Base-by-base conservation (phyloP, 2,329 filamentous ascomycete species). In the Cytospora piceae region DNA sequence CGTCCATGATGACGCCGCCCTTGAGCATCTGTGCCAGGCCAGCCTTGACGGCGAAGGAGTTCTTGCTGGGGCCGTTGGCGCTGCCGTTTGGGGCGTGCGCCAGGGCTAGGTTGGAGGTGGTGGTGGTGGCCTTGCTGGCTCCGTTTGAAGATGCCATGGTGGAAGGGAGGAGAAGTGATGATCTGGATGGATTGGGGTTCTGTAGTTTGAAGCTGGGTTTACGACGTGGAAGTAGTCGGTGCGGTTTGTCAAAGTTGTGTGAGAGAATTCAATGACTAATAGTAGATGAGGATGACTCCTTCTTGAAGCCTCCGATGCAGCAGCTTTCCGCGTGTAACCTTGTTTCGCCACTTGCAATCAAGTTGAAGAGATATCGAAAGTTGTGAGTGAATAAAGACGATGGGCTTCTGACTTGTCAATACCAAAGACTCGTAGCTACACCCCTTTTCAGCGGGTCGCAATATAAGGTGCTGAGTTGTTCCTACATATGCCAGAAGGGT, bases 1-100 rank as follows among this genome's bases (percentile, higher is more conserved):
- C 95, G 80, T 99, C 95, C 95, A 99, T 99, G 80, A 99, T 99
- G 71, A 99, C 95, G 74, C 95, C 95, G 77, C 95, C 95, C 85
- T 98, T 97, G 80, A 98, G 84, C 95, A 99, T 99, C 80, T 96
- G 91, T 29, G 95, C 95, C 70, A 99, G 84, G 67, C 94, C 95
- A 62, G 93, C 91, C 86, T 99, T 99, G 85, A 97, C 90, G 71
- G 89, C 89, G 79, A 97, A 96, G 78, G 87, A 84, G 70, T 79
- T 74, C 69, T 78, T 81, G 71, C 80, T 78, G 57, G 74, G 73
- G 71, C 64, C 37, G 32, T 66, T 68, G 65, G 69, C 67, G 66
- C 69, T 68, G 65, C 67, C 65, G 64, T 64, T 67, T 51, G 65
- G 68, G 54, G 66, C 66, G 37, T 63, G 66, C 11, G 63, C n/a